A percentile compares a stretch with the other conserved stretches of the same genome.
phyloP scores from a whole-genome alignment of 2,329 filamentous ascomycete species.

The Ceratocystis eucalypticola region DNA sequence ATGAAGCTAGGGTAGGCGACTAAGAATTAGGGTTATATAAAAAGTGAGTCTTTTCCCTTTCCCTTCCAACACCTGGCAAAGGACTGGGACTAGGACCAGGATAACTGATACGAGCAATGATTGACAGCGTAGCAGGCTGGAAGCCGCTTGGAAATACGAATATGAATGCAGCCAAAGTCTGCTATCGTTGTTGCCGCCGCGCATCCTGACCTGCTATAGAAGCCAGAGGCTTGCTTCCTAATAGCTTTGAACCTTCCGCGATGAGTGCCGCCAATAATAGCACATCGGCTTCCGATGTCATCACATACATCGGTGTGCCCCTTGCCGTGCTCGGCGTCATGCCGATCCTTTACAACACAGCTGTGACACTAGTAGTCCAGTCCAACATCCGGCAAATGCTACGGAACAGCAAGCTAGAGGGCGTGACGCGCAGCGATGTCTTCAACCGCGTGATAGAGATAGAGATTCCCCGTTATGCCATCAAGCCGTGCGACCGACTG shows the following conservation, averaged over 20 bases:
- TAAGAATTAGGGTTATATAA: background rate
- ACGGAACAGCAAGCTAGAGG: slow-evolving; percentile 41
- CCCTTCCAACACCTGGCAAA: too few relatives aligned
- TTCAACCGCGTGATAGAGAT: slow-evolving; percentile 54
- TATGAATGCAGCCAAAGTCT: background rate
- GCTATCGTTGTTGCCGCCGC: background rate
- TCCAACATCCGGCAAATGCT: slow-evolving; percentile 48
- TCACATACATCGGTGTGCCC: slow-evolving; percentile 44
- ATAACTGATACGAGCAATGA: background rate
- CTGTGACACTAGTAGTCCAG: slow-evolving; percentile 44
- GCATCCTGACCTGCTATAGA: background rate
- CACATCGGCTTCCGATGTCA: slow-evolving; percentile 32
- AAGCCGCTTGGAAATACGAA: background rate
- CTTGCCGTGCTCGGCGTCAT: slow-evolving; percentile 46
- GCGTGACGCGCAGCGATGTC: slow-evolving; percentile 48
- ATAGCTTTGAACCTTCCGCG: background rate
- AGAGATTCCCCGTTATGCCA: slow-evolving; percentile 50
- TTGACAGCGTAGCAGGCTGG: background rate
- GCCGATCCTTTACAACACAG: slow-evolving; percentile 53
- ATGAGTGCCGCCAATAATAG: background rate
- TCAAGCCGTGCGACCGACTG: slow-evolving; percentile 45
- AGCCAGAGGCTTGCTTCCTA: background rate
- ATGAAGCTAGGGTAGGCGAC: background rate
- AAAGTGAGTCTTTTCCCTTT: too few relatives aligned
- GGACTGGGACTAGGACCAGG: background rate